Base-by-base conservation (phyloP, 345 rosid genomes). In the Toxicodendron radicans region DNA sequence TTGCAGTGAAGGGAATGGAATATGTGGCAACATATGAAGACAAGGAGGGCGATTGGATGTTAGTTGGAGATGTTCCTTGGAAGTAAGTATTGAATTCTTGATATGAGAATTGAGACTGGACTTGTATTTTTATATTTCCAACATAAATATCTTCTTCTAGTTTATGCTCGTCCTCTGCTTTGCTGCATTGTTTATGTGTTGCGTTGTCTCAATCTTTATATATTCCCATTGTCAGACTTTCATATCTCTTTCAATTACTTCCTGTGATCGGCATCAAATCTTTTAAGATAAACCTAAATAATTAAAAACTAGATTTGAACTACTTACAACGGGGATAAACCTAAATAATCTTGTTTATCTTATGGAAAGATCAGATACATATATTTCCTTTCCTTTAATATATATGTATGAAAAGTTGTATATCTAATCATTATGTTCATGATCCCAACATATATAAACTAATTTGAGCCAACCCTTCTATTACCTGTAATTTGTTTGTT, bases 21-120 rank as follows among this genome's bases (percentile, higher is more conserved):
- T 74, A 70, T 30, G 72, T 79, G 41, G 68, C 78, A 18, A 79
- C 75, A 3, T 79, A 79, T 7, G 75, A 74, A 72, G 82, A 79
- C 46, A 43, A 65, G 56, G 82, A 70, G 1, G 75, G 66, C 2
- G 82, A 79, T 49, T 74, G 82, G 75, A 79, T 79, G 82, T 66
- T 74, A 18, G 69, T 71, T 0, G 82, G 82, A 5, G 82, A 79
- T 69, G 78, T 74, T 48, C 82, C 78, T 69, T 79, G 82, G 82
- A 70, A 74, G 82, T 79, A 79, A 74, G 78, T 67, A 38, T 14
- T 16, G 27, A 58, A 58, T 10, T 10, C 62, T 58, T 21, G 23
- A 20, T 21, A 5, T 6, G 1, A 6, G 32, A 3, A 51, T 32
- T 7, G 7, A 7, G 24, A 56, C 7, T 17, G 5, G 17, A 1